A percentile compares a stretch with the other conserved stretches of the same genome.
These are phyloP conservation scores for Lepidium aucheri DNA, from an alignment of 345 rosid species.

Conservation along the genomic window DNA sequence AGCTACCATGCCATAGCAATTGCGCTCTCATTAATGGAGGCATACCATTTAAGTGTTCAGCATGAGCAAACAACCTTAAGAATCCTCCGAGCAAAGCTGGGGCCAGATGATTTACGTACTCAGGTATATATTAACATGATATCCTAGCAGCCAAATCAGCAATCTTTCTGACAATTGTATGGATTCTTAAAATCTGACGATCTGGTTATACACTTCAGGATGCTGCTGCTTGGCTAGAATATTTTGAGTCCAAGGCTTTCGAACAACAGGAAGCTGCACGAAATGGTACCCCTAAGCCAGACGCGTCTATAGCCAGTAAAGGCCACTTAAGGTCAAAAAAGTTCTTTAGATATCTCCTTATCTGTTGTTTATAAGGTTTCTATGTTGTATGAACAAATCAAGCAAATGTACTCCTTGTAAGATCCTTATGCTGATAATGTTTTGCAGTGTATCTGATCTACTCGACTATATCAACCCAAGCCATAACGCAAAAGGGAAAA, in stretches of 20 bases:
- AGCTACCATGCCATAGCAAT: conserved; percentile 99
- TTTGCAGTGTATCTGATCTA: conserved; percentile 87
- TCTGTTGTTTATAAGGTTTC: neutral
- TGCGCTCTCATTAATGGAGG: conserved; percentile 99
- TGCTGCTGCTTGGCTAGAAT: conserved; percentile 99
- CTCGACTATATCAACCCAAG: conserved; percentile 94
- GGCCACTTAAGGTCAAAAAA: conserved; percentile 82
- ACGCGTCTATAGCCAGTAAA: conserved; percentile 98
- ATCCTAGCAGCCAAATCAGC: neutral
- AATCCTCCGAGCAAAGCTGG: conserved; percentile 90
- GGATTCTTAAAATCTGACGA: neutral
- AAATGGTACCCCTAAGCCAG: conserved; percentile 94
- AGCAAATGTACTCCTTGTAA: neutral
- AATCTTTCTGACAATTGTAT: conserved; percentile 3
- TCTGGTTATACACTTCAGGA: conserved; percentile 50
- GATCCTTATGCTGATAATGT: conserved; percentile 18
- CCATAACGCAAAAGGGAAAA: conserved; percentile 69
- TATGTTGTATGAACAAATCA: conserved; percentile 8
- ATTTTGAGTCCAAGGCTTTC: conserved; percentile 93
- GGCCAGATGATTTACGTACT: conserved; percentile 96
- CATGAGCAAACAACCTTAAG: conserved; percentile 96
- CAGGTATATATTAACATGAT: conserved; percentile 47
- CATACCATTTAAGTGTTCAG: conserved; percentile 93
- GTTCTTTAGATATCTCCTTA: conserved; percentile 2
- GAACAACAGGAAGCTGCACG: conserved; percentile 99